Base-by-base conservation (phyloP, 352 stramenopile species). In the Globisporangium heterothallicum region DNA sequence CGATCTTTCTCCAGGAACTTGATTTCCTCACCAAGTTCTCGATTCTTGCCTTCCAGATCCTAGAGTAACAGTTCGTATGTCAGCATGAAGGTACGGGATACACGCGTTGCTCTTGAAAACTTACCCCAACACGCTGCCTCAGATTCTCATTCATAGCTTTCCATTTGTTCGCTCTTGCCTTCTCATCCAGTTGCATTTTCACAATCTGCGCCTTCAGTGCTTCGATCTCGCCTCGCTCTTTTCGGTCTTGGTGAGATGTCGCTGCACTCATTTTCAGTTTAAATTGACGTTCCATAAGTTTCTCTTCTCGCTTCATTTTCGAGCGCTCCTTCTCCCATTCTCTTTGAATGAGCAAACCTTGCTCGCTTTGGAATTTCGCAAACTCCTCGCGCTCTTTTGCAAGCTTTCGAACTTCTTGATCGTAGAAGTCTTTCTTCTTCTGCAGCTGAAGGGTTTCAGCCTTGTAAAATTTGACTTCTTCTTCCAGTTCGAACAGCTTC, bases 401-500 rank as follows among this genome's bases (percentile, higher is more conserved):
- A n/a, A 91, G 42, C 32, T 79, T 85, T 30, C 76, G 78, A 2
- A 74, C 52, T 32, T 82, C 66, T 54, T 88, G 71, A 4, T 88
- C 75, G 25, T 78, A 88, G 21, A 75, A 71, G 1, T 87, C 61
- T 42, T 84, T 87, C 41, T 71, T 73, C 26, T 81, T 85, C 45
- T 93, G 79, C 34, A 93, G 61, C 53, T 85, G 78, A 6, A 92
- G 53, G 5, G 81, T 92, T 50, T 89, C 82, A 12, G 78, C 62
- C 43, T 92, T 91, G 68, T 94, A 91, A 36, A 89, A 84, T 47
- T 79, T 88, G n/a, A 91, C 79, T 30, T 93, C 84, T 63, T 86
- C 76, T 59, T 94, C 81, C 6, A 93, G 47, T 50, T 94, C 81
- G 13, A 62, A 68, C 27, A 92, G 51, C 22, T 91, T 92, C 52